phyloP scores from a whole-genome alignment of 805 yeast genomes.

The Torulaspora maleeae region DNA sequence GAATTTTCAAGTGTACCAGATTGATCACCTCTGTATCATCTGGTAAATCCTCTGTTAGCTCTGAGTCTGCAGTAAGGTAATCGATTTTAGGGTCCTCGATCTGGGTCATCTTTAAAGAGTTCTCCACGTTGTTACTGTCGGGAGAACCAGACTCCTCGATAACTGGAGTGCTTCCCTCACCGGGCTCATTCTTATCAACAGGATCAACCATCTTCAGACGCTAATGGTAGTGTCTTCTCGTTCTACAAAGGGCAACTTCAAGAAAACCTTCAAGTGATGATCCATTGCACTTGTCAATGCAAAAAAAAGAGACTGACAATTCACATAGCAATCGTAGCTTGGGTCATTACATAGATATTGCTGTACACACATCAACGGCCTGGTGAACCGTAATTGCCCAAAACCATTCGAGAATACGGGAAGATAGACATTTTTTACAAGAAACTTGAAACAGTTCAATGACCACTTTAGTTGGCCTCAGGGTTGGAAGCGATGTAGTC shows the following conservation, averaged over 20 bases:
- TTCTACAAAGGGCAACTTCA: no score
- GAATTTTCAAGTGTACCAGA: conserved; percentile 64
- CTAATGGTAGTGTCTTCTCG: no score
- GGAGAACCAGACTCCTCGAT: neutral
- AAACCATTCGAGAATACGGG: neutral
- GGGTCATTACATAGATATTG: conserved; percentile 5
- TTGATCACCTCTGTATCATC: conserved; percentile 59
- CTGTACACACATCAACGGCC: conserved; percentile 7
- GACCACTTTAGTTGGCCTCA: conserved; percentile 35
- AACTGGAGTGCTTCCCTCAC: neutral
- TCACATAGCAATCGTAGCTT: conserved; percentile 8
- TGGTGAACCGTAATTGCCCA: conserved; percentile 3
- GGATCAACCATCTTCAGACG: neutral
- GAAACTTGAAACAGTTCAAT: conserved; percentile 1
- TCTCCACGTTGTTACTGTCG: neutral
- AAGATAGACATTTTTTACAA: conserved; percentile 12
- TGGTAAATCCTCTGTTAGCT: conserved; percentile 52
- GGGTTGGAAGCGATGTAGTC: conserved; percentile 75
- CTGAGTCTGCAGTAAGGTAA: conserved; percentile 62
- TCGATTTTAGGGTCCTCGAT: conserved; percentile 42
- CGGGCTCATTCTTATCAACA: neutral
- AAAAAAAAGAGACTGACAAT: neutral
- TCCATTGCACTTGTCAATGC: neutral
- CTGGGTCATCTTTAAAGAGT: conserved; percentile 9
- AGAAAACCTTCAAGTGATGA: neutral